phyloP scores from a whole-genome alignment of 1,139 yeast species.

The Pichia sp. region DNA sequence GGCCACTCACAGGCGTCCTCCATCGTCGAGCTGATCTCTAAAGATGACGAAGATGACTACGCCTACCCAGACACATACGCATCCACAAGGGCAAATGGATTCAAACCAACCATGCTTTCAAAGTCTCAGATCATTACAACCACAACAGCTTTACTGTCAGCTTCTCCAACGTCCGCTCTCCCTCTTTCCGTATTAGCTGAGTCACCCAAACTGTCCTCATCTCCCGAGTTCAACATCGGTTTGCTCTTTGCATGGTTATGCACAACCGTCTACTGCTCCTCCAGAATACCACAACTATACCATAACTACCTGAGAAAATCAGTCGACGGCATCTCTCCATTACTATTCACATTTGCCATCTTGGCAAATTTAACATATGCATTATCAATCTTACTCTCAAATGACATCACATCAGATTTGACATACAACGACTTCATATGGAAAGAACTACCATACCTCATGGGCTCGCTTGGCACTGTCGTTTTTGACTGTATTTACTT shows the following conservation, averaged over 20 bases:
- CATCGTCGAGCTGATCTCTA: no score
- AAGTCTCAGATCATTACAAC: slow-evolving; percentile 9
- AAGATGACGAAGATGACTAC: not conserved
- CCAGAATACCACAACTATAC: slow-evolving; percentile 81
- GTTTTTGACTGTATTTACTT: slow-evolving; percentile 75
- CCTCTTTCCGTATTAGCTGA: not conserved
- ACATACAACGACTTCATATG: slow-evolving; percentile 52
- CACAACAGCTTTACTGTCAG: slow-evolving; percentile 5
- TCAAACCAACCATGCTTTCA: not conserved
- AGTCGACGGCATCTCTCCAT: slow-evolving; percentile 82
- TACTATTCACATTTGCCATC: slow-evolving; percentile 76
- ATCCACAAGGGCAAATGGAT: not conserved
- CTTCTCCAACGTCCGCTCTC: slow-evolving; percentile 6
- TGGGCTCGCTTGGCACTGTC: slow-evolving; percentile 88
- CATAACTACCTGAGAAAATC: slow-evolving; percentile 78
- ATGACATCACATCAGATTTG: slow-evolving; percentile 1
- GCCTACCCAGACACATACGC: no score
- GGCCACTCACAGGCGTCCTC: no score
- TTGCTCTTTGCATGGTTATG: slow-evolving; percentile 74
- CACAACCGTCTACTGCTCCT: slow-evolving; percentile 68
- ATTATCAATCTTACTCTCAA: slow-evolving; percentile 52
- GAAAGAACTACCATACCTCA: slow-evolving; percentile 75
- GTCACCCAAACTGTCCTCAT: not conserved
- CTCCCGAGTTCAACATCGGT: slow-evolving; percentile 38
- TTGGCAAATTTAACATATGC: slow-evolving; percentile 78